Evolutionary conservation across 2,329 filamentous ascomycete genomes (phyloP).

Genomic region (Ascochyta pisi): DNA sequence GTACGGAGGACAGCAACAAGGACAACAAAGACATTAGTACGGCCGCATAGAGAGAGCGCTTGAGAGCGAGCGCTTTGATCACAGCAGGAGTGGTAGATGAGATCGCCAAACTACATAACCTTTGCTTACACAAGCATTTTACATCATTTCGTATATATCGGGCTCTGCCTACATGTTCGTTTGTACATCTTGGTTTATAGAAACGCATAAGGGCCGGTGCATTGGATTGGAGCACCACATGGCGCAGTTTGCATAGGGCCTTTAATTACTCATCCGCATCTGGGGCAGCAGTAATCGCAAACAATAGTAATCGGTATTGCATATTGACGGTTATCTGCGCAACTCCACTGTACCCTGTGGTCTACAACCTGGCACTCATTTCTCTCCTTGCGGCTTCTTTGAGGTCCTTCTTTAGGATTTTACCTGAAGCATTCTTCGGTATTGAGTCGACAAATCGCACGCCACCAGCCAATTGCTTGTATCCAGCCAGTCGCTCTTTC

Average conservation of each 20-base stretch:
- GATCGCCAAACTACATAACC: background rate
- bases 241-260: slow-evolving; percentile 7
- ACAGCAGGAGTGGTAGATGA: background rate
- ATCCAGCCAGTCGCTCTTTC: slow-evolving; percentile 40
- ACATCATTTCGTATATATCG: slow-evolving; percentile 14
- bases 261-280: background rate
- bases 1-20: slow-evolving; percentile 42
- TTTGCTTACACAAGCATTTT: slow-evolving; percentile 4
- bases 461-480: slow-evolving; percentile 47
- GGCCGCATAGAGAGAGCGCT: slow-evolving; percentile 3
- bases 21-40: slow-evolving; percentile 22
- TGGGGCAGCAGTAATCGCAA: background rate
- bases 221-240: slow-evolving; percentile 8
- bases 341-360: background rate
- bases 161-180: background rate
- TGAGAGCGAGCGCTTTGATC: slow-evolving; percentile 2
- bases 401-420: slow-evolving; percentile 42
- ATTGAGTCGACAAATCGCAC: slow-evolving; percentile 40
- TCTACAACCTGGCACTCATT: slow-evolving; percentile 29
- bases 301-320: slow-evolving; percentile 1
- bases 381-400: slow-evolving; percentile 35
- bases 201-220: background rate
- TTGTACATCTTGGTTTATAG: slow-evolving; percentile 2
- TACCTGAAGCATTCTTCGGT: slow-evolving; percentile 44
- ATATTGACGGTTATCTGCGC: background rate